Base-by-base conservation (phyloP, 495 filamentous ascomycete species). In the Tuber borchii region DNA sequence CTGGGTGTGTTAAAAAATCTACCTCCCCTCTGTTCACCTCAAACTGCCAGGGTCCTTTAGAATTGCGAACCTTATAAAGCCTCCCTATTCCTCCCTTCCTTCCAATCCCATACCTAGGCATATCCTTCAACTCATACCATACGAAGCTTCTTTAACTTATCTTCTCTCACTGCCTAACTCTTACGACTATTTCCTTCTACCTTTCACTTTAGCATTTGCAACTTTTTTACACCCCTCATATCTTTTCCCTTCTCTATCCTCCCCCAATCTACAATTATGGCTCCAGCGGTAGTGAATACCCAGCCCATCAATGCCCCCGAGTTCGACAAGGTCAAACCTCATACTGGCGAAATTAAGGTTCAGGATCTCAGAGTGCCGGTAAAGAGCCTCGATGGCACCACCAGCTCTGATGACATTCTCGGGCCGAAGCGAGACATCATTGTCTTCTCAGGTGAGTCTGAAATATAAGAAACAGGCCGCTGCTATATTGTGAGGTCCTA, bases 351-450 rank as follows among this genome's bases (percentile, higher is more conserved):
- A 69, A 44, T 82, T n/a, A 83, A 80, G 20, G 73, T 80, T 45
- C 81, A 81, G 71, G 81, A 83, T 51, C 81, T 83, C 46, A 72
- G 81, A 73, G 76, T 76, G 42, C 81, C 81, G 10, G 46, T 76
- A 48, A 83, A 76, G 73, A 77, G 31, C 51, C 68, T 80, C 44
- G 78, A 82, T 48, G 71, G 44, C 48, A 79, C 74, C 71, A 71
- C 73, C 72, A 79, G 83, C 77, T 68, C 65, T 43, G 79, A 80
- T 31, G 73, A 75, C 61, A 31, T 70, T 19, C 79, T 78, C 56
- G 72, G 77, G 37, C 68, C 81, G 37, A 83, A 81, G 69, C 74
- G 81, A 79, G 81, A 83, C 46, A 83, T 83, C 26, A 83, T 83
- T 48, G 79, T 83, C 69, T 83, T 83, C 74, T 83, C 81, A 37